These are phyloP conservation scores for Tulasnella calospora DNA, from an alignment of 768 basidiomycete genomes.

Conservation along the genomic window DNA sequence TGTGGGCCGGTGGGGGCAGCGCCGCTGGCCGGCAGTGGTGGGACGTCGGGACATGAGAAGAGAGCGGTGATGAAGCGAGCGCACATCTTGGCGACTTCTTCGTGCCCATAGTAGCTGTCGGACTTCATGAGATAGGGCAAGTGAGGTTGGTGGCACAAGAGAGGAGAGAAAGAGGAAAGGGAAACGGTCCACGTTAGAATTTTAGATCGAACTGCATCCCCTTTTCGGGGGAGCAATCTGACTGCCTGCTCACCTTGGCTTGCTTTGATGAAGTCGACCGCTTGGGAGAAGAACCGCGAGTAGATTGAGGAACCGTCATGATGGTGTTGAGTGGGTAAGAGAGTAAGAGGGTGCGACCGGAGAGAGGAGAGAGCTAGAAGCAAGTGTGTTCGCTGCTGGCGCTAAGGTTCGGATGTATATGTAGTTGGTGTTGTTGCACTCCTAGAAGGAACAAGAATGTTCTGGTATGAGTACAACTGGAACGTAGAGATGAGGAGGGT, in stretches of 20 bases:
- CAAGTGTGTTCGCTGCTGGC: not conserved
- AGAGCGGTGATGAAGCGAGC: constrained; percentile 78
- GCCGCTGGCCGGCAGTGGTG: constrained; percentile 42
- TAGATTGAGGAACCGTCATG: constrained; percentile 16
- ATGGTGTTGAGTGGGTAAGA: not conserved
- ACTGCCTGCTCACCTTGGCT: constrained; percentile 12
- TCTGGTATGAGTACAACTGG: not conserved
- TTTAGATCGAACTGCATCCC: not conserved
- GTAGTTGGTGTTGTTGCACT: constrained; percentile 2
- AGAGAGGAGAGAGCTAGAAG: not conserved
- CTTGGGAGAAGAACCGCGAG: constrained; percentile 15
- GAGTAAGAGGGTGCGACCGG: not conserved
- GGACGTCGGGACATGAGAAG: constrained; percentile 80
- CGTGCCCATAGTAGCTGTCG: constrained; percentile 63
- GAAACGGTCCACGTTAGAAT: not conserved
- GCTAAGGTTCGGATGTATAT: constrained; percentile 16
- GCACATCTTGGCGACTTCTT: constrained; percentile 60
- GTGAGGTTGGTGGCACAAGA: not conserved
- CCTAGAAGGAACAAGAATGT: constrained; percentile 3
- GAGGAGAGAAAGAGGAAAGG: not conserved
- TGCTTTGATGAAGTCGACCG: constrained; percentile 19
- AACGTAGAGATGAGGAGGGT: not conserved
- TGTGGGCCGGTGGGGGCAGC: constrained; percentile 47
- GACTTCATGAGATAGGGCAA: not conserved
- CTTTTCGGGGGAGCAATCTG: not conserved